A percentile compares a stretch with the other conserved stretches of the same genome.
These are phyloP conservation scores for Xylaria sp. DNA, from an alignment of 2,329 filamentous ascomycete species.

Conservation along the genomic window DNA sequence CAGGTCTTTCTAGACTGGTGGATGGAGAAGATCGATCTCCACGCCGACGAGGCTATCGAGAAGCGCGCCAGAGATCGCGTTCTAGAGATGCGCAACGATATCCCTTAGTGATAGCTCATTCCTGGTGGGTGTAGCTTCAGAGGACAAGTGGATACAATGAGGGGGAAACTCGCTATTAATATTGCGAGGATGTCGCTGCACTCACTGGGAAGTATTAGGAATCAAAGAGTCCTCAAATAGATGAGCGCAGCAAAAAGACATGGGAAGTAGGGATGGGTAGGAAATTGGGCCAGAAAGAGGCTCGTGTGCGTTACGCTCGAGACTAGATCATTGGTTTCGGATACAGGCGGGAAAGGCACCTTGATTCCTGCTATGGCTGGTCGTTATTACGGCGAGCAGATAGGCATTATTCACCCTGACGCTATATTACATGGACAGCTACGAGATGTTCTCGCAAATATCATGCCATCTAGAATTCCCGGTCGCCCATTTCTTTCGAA, in stretches of 20 bases:
- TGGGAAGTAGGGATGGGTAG: background rate
- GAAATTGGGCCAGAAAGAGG: background rate
- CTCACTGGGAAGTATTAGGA: background rate
- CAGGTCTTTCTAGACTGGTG: conserved; percentile 24
- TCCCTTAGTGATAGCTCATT: conserved; percentile 2
- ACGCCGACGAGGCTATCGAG: conserved; percentile 17
- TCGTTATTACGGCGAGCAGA: background rate
- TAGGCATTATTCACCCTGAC: background rate
- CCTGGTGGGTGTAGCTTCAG: background rate
- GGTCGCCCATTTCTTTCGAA: no score
- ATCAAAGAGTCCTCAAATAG: background rate
- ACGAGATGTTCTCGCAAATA: background rate
- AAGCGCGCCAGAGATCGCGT: conserved; percentile 11
- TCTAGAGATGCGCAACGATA: conserved; percentile 10
- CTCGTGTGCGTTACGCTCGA: background rate
- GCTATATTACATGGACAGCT: background rate
- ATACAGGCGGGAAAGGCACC: background rate
- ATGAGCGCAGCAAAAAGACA: background rate
- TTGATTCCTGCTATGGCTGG: background rate
- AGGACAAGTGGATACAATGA: background rate
- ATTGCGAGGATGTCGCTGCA: background rate
- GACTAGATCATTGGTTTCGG: background rate
- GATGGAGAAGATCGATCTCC: conserved; percentile 24
- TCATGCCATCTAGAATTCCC: background rate
- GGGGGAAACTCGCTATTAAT: background rate